These are phyloP conservation scores for Solanum clarkiae DNA, from an alignment of 257 asterid genomes.

Conservation along the genomic window DNA sequence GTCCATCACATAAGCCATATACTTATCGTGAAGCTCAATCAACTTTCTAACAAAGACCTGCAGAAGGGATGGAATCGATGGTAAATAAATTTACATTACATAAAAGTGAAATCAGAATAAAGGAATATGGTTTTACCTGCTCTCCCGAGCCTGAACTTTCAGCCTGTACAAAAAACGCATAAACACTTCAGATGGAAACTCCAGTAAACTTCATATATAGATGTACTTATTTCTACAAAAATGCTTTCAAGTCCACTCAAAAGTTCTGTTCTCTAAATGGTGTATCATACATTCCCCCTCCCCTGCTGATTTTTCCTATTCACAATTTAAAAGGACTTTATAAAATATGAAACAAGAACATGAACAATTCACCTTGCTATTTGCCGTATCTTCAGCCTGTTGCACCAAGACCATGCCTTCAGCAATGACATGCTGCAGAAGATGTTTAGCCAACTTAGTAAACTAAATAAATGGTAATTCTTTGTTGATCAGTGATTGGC, in stretches of 20 bases:
- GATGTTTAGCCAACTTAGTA: background rate
- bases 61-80: background rate
- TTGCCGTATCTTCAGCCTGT: constrained; percentile 40
- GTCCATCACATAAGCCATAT: constrained; percentile 7
- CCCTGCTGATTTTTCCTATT: background rate
- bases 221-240: background rate
- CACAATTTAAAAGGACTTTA: background rate
- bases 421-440: constrained; percentile 27
- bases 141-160: constrained; percentile 28
- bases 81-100: background rate
- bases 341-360: background rate
- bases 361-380: constrained; percentile 21
- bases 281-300: background rate
- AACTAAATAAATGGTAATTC: background rate
- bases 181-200: background rate
- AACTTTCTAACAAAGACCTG: constrained; percentile 20
- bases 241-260: background rate
- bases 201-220: background rate
- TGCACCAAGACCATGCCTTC: constrained; percentile 43
- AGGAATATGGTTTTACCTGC: constrained; percentile 13
- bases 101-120: background rate
- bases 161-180: constrained; percentile 13
- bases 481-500: background rate
- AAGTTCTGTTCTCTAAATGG: background rate
- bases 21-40: constrained; percentile 14